Evolutionary conservation across 1,139 yeast species (phyloP).

Genomic region (Suhomyces chickasaworum): DNA sequence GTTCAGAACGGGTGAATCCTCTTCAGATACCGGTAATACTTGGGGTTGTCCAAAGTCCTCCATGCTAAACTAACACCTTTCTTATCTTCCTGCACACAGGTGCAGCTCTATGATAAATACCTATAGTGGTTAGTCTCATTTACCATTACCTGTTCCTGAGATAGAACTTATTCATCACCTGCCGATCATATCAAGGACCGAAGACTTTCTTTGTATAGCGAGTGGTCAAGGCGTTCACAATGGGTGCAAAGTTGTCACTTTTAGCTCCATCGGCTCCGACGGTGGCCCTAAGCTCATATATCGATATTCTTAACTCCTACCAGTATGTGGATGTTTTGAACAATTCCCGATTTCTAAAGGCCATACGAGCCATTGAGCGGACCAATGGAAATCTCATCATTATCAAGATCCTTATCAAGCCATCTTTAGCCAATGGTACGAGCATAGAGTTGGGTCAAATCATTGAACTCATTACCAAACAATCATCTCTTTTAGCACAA

Average conservation of each 20-base stretch:
- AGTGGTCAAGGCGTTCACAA: slow-evolving; percentile 22
- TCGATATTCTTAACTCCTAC: slow-evolving; percentile 72
- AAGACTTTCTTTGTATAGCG: neutral
- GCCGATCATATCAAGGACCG: neutral
- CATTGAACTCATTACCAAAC: slow-evolving; percentile 38
- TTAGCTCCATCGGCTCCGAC: slow-evolving; percentile 91
- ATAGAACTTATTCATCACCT: neutral
- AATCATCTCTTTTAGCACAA: slow-evolving; percentile 43
- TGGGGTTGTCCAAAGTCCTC: slow-evolving; percentile 27
- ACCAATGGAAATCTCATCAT: slow-evolving; percentile 64
- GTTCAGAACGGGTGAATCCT: slow-evolving; percentile 21
- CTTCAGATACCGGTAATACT: slow-evolving; percentile 25
- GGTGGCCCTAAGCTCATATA: slow-evolving; percentile 86
- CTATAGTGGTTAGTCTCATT: neutral
- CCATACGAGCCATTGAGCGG: slow-evolving; percentile 72
- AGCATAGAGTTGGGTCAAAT: slow-evolving; percentile 35
- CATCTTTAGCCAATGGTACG: slow-evolving; percentile 39
- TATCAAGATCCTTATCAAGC: slow-evolving; percentile 82
- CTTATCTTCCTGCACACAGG: slow-evolving; percentile 1
- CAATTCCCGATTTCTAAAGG: slow-evolving; percentile 81
- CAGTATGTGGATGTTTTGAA: slow-evolving; percentile 73
- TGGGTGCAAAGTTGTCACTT: slow-evolving; percentile 88
- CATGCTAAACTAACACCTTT: slow-evolving; percentile 11
- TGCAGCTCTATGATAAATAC: neutral
- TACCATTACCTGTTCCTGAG: neutral